Conservation (phyloP, 768 basidiomycete species). For the Kwoniella shandongensis region DNA sequence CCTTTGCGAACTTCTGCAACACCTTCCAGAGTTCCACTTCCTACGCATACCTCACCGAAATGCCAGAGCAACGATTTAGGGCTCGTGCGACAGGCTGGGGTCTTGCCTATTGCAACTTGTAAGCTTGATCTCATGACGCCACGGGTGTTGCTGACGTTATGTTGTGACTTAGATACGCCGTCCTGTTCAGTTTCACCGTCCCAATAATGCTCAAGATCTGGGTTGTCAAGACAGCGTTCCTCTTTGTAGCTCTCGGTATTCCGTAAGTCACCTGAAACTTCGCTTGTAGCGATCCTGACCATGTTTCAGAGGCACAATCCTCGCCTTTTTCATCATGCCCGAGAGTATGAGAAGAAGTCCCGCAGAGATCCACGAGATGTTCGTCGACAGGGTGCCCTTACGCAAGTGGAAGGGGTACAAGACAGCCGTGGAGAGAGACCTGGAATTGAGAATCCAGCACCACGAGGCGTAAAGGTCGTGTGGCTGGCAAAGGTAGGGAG, state of each 20-base stretch:
- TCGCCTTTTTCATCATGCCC: conserved; percentile 30
- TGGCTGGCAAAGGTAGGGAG: too few relatives aligned
- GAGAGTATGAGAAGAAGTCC: conserved; percentile 19
- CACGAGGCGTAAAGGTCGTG: too few relatives aligned
- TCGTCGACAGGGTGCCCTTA: conserved; percentile 13
- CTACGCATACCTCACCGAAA: conserved; percentile 20
- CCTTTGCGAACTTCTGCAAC: conserved; percentile 26
- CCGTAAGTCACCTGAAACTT: conserved; percentile 8
- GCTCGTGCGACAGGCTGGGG: conserved; percentile 23
- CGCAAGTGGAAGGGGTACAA: conserved; percentile 26
- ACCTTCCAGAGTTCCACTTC: conserved; percentile 22
- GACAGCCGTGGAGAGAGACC: conserved; percentile 19
- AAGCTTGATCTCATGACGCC: background rate
- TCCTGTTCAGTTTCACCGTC: conserved; percentile 27
- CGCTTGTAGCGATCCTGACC: background rate
- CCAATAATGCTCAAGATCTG: conserved; percentile 26
- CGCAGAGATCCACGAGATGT: conserved; percentile 33
- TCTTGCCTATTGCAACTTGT: conserved; percentile 23
- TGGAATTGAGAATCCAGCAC: too few relatives aligned
- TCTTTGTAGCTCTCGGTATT: conserved; percentile 21
- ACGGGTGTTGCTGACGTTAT: background rate
- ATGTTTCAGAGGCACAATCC: conserved; percentile 12
- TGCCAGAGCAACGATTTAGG: conserved; percentile 20
- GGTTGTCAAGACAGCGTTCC: conserved; percentile 23
- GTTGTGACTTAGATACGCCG: conserved; percentile 10